These are phyloP conservation scores for Auricularia cornea DNA, from an alignment of 768 basidiomycete genomes.

Conservation along the genomic window DNA sequence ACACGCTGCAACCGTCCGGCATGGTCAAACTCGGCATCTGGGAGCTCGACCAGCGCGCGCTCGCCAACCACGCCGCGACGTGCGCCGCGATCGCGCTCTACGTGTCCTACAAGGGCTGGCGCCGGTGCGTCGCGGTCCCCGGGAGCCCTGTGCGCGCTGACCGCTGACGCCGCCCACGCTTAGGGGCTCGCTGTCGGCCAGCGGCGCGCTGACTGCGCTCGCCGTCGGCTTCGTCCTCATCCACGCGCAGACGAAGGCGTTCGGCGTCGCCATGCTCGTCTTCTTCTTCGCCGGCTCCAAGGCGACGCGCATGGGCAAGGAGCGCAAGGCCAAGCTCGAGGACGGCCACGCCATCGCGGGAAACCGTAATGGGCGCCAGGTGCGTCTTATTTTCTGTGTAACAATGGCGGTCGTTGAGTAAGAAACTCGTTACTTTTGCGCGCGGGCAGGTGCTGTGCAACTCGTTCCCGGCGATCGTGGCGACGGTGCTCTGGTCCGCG, in stretches of 20 bases:
- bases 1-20: not conserved
- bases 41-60: not conserved
- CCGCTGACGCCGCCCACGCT: no score
- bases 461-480: conserved; percentile 54
- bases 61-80: not conserved
- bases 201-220: conserved; percentile 72
- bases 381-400: conserved; percentile 21
- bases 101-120: not conserved
- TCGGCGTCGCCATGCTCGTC: conserved; percentile 58
- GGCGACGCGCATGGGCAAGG: conserved; percentile 82
- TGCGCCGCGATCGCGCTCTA: not conserved
- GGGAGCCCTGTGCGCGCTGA: no score
- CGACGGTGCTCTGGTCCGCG: conserved; percentile 56
- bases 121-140: not conserved
- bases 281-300: conserved; percentile 76
- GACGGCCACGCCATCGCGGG: conserved; percentile 70
- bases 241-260: conserved; percentile 53
- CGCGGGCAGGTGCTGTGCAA: conserved; percentile 59
- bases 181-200: conserved; percentile 52
- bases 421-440: no score
- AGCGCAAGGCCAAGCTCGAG: conserved; percentile 65
- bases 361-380: conserved; percentile 71
- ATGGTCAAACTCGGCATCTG: not conserved
- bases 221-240: conserved; percentile 67
- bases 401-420: not conserved